These are phyloP conservation scores for Mycena alexandri DNA, from an alignment of 768 basidiomycete species.

Conservation along the genomic window DNA sequence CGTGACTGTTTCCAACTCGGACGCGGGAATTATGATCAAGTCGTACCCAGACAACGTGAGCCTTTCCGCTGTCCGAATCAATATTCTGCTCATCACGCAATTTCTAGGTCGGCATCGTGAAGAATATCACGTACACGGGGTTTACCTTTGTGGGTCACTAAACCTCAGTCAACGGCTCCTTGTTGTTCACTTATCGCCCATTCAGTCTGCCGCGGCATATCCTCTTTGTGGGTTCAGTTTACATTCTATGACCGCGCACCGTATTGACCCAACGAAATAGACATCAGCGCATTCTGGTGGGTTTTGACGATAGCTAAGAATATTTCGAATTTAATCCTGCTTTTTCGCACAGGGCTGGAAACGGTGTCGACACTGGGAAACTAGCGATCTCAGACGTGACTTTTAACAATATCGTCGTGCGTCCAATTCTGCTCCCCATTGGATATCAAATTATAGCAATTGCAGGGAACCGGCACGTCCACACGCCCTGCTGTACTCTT, in stretches of 20 bases:
- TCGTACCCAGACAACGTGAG: slow-evolving; percentile 38
- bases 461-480: slow-evolving; percentile 40
- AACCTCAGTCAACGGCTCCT: not conserved
- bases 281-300: slow-evolving; percentile 38
- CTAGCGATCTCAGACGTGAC: slow-evolving; percentile 33
- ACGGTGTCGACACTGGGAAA: slow-evolving; percentile 33
- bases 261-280: slow-evolving; percentile 9
- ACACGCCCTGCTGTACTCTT: slow-evolving; percentile 40
- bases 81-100: not conserved
- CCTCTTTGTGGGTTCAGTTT: slow-evolving; percentile 25
- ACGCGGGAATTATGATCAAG: slow-evolving; percentile 43
- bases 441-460: not conserved
- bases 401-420: slow-evolving; percentile 32
- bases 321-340: not conserved
- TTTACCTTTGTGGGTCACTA: slow-evolving; percentile 30
- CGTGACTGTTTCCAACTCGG: slow-evolving; percentile 41
- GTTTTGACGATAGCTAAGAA: not conserved
- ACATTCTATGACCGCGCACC: not conserved
- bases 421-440: not conserved
- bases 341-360: slow-evolving; percentile 20
- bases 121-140: slow-evolving; percentile 38
- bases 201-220: slow-evolving; percentile 25
- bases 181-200: not conserved
- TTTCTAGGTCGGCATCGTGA: slow-evolving; percentile 33
- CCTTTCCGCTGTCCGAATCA: not conserved